These are phyloP conservation scores for Alternaria sp. DNA, from an alignment of 2,329 filamentous ascomycete genomes.

Conservation along the genomic window DNA sequence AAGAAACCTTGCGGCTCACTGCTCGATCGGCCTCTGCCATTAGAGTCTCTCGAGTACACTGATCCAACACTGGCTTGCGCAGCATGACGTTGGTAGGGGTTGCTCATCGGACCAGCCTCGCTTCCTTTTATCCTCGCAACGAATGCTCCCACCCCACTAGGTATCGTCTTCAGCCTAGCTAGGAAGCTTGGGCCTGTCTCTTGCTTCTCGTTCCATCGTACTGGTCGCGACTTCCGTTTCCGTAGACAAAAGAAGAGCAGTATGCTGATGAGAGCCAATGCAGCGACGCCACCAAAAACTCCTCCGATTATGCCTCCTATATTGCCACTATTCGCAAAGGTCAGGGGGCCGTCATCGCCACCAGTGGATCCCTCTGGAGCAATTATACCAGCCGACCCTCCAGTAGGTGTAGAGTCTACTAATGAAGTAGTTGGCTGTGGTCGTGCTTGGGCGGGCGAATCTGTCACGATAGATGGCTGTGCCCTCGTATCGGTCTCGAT, in stretches of 20 bases:
- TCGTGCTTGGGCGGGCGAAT: constrained; percentile 21
- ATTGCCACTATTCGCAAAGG: constrained; percentile 33
- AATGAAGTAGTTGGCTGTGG: constrained; percentile 30
- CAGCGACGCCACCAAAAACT: constrained; percentile 47
- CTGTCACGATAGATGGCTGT: constrained; percentile 13
- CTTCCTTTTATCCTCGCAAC: constrained; percentile 42
- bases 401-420: constrained; percentile 25
- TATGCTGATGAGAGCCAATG: constrained; percentile 40
- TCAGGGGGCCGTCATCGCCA: constrained; percentile 25
- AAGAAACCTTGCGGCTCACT: constrained; percentile 41
- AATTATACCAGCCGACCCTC: constrained; percentile 42
- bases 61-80: constrained; percentile 44
- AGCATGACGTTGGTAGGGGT: constrained; percentile 42
- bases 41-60: constrained; percentile 41
- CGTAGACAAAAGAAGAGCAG: constrained; percentile 47
- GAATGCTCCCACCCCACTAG: constrained; percentile 31
- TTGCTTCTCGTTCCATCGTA: constrained; percentile 30
- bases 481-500: constrained; percentile 20
- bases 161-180: constrained; percentile 34
- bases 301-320: constrained; percentile 47
- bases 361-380: constrained; percentile 29
- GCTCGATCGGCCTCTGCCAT: constrained; percentile 36
- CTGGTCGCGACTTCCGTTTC: constrained; percentile 39
- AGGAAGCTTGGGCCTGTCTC: constrained; percentile 18
- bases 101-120: constrained; percentile 36